A percentile compares a stretch with the other conserved stretches of the same genome.
Conservation (phyloP, 2,329 filamentous ascomycete species). For the Davidsoniella eucalypti region DNA sequence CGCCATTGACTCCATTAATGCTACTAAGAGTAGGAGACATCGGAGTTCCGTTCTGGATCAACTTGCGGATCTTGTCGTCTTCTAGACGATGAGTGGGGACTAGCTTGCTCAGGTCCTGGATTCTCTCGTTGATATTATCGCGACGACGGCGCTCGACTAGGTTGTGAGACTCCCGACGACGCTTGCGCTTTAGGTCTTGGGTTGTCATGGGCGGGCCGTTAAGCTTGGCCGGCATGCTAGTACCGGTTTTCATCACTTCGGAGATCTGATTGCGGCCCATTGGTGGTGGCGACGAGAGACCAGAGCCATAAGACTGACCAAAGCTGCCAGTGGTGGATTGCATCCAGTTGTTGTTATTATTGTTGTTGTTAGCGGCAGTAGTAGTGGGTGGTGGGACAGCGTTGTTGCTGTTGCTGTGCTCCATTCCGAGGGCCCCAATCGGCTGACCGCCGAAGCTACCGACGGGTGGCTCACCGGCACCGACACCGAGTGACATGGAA, state of each 20-base stretch:
- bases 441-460: slow-evolving; percentile 60
- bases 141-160: slow-evolving; percentile 84
- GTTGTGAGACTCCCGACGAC: slow-evolving; percentile 88
- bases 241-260: slow-evolving; percentile 74
- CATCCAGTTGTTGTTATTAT: slow-evolving; percentile 16
- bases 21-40: slow-evolving; percentile 71
- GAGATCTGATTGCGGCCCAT: slow-evolving; percentile 61
- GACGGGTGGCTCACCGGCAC: slow-evolving; percentile 22
- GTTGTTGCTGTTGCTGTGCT: slow-evolving; percentile 3
- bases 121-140: slow-evolving; percentile 97
- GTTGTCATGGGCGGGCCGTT: slow-evolving; percentile 46
- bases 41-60: slow-evolving; percentile 81
- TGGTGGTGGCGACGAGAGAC: slow-evolving; percentile 68
- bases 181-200: slow-evolving; percentile 84
- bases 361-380: slow-evolving; percentile 42
- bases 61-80: slow-evolving; percentile 92
- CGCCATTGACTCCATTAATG: slow-evolving; percentile 75
- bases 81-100: slow-evolving; percentile 86
- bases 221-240: slow-evolving; percentile 81
- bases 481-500: slow-evolving; percentile 2
- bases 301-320: slow-evolving; percentile 75
- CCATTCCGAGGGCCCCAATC: slow-evolving; percentile 49
- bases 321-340: slow-evolving; percentile 60
- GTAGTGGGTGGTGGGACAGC: slow-evolving; percentile 74
- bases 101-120: slow-evolving; percentile 86